Conservation (phyloP, 2,329 filamentous ascomycete species). For the Colletotrichum sp. region DNA sequence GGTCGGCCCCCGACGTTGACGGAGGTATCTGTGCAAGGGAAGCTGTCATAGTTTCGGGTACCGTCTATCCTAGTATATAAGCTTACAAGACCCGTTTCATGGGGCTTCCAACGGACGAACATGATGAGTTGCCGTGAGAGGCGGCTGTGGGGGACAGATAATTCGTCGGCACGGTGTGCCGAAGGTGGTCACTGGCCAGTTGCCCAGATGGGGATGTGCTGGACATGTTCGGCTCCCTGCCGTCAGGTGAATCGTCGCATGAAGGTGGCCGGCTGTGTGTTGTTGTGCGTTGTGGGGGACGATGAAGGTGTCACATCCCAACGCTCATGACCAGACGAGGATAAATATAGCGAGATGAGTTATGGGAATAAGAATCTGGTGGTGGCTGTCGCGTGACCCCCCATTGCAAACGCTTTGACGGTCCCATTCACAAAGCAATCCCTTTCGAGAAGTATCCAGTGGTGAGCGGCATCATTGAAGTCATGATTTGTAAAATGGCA, state of each 20-base stretch:
- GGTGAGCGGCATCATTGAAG: neutral
- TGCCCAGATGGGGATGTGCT: neutral
- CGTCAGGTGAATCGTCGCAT: neutral
- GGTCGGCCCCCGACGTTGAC: neutral
- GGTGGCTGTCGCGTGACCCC: neutral
- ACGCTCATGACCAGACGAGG: neutral
- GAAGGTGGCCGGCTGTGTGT: neutral
- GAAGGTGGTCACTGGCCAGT: neutral
- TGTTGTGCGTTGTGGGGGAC: neutral
- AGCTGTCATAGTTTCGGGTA: conserved; percentile 3
- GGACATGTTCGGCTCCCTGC: neutral
- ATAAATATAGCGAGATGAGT: neutral
- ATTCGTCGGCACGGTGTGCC: neutral
- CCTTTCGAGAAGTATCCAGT: neutral
- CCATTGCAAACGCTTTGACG: neutral
- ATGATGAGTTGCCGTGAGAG: neutral
- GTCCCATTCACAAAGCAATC: neutral
- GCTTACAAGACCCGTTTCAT: neutral
- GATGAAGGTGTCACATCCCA: neutral
- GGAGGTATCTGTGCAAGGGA: neutral
- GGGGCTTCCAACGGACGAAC: neutral
- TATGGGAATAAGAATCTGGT: neutral
- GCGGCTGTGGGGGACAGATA: neutral
- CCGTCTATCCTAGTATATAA: neutral
- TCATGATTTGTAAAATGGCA: neutral